Percentiles rank a stretch among this genome's conserved stretches.
Conservation (phyloP, 2,329 filamentous ascomycete species). For the Dactylellina parvicollis region DNA sequence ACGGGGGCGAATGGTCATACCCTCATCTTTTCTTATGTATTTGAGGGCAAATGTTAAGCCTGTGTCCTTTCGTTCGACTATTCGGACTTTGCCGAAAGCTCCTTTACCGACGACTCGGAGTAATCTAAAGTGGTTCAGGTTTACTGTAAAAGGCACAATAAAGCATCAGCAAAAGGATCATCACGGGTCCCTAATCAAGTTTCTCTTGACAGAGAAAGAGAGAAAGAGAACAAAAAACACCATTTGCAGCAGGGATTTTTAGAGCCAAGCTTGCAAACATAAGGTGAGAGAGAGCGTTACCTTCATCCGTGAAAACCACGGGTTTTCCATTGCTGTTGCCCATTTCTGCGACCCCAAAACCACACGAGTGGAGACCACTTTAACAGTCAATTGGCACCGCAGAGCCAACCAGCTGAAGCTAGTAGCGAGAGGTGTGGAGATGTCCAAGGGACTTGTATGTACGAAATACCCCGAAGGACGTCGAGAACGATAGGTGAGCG, state of each 20-base stretch:
- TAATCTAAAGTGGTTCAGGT: conserved; percentile 95
- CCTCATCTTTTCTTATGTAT: conserved; percentile 98
- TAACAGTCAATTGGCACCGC: conserved; percentile 22
- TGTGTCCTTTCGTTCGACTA: conserved; percentile 97
- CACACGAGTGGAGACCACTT: conserved; percentile 7
- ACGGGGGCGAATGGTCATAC: conserved; percentile 64
- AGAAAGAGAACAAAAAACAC: too few relatives aligned
- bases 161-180: conserved; percentile 55
- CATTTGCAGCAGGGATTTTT: conserved; percentile 53
- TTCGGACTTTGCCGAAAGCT: conserved; percentile 97
- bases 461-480: conserved; percentile 4
- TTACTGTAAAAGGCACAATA: conserved; percentile 69
- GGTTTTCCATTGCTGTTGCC: conserved; percentile 71
- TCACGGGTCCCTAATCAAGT: conserved; percentile 48
- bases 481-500: conserved; percentile 7
- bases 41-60: conserved; percentile 94
- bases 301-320: conserved; percentile 90
- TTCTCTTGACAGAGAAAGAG: too few relatives aligned
- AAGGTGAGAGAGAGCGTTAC: conserved; percentile 66
- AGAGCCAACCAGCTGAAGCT: conserved; percentile 7
- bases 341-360: conserved; percentile 45
- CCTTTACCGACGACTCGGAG: conserved; percentile 95
- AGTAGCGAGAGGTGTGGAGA: conserved; percentile 9
- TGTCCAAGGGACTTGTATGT: neutral
- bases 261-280: conserved; percentile 16